Evolutionary conservation across 768 basidiomycete species (phyloP), one percentile per base, ranked within the genome.

Genomic region (Leucosporidium yakuticum): DNA sequence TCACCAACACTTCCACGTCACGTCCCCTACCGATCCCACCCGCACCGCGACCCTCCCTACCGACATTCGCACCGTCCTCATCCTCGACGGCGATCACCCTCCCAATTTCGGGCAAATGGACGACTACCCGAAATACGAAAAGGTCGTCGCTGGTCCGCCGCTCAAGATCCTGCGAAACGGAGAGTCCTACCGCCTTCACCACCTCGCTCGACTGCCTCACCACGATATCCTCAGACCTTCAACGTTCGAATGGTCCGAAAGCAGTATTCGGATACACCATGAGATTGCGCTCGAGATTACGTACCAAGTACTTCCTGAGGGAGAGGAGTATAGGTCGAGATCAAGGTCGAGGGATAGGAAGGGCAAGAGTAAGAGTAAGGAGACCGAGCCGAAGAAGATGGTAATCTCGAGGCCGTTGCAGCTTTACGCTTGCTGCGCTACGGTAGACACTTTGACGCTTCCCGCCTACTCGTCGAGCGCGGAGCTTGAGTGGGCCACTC

Each of bases 161-260:
- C 62, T 67, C 48, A 63, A 62, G 29, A 34, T 54, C 7, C 44
- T 69, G 34, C 25, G 4, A 12, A 47, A 51, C 34, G 73, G 68
- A 58, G 60, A 65, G 53, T 53, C 67, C 55, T 74, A 50, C 44
- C 56, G 39, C 23, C 14, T 74, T 4, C 27, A 57, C 29, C 73
- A 74, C 63, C 62, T 74, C 49, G 68, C 65, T 14, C 68, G 70
- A 1, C 23, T 74, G 6, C 73, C 73, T 5, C 69, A 66, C 59
- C 67, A 69, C 65, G 70, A 71, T 51, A 49, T 54, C 60, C 58
- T 71, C 36, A 67, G 73, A 23, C 70, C 73, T 4, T 53, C 65
- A 17, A 74, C 73, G 21, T 62, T 51, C 17, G 60, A 63, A 9
- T 70, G 67, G 4, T 67, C 70, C 4, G 48, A 59, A 2, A 60